phyloP scores from a whole-genome alignment of 257 asterid species.

The Rubia yunnanensis region DNA sequence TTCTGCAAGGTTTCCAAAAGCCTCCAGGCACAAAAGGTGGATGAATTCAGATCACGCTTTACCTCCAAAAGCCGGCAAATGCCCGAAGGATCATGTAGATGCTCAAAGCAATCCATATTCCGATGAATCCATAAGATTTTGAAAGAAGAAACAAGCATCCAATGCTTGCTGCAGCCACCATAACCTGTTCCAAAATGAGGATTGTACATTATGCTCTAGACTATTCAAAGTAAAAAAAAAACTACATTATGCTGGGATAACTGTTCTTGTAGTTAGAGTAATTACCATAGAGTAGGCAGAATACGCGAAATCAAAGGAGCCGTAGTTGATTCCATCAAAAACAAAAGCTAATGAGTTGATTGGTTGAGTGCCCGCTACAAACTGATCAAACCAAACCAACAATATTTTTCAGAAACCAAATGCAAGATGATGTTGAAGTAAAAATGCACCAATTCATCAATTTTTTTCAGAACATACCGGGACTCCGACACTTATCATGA shows the following conservation, averaged over 20 bases:
- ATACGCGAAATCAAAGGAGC: conserved; percentile 83
- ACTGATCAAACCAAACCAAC: conserved; percentile 28
- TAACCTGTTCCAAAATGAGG: conserved; percentile 34
- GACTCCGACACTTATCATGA: conserved; percentile 53
- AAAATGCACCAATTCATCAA: neutral
- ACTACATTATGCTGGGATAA: neutral
- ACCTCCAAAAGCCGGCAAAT: conserved; percentile 89
- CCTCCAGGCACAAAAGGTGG: neutral
- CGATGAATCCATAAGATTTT: conserved; percentile 58
- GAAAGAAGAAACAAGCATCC: conserved; percentile 57
- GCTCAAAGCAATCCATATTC: conserved; percentile 83
- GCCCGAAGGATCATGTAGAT: conserved; percentile 76
- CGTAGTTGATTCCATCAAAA: conserved; percentile 83
- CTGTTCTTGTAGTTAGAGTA: neutral
- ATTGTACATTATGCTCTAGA: neutral
- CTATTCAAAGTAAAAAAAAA: neutral
- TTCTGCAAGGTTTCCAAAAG: neutral
- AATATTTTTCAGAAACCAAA: neutral
- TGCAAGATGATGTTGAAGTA: neutral
- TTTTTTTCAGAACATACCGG: conserved; percentile 42
- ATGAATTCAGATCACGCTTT: neutral
- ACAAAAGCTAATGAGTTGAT: conserved; percentile 84
- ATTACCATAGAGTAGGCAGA: conserved; percentile 90
- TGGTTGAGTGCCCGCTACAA: conserved; percentile 89
- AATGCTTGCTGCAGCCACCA: conserved; percentile 56